Evolutionary conservation across 495 filamentous ascomycete species (phyloP), one percentile per base, ranked within the genome.

Genomic region (Hyaloscypha variabilis): DNA sequence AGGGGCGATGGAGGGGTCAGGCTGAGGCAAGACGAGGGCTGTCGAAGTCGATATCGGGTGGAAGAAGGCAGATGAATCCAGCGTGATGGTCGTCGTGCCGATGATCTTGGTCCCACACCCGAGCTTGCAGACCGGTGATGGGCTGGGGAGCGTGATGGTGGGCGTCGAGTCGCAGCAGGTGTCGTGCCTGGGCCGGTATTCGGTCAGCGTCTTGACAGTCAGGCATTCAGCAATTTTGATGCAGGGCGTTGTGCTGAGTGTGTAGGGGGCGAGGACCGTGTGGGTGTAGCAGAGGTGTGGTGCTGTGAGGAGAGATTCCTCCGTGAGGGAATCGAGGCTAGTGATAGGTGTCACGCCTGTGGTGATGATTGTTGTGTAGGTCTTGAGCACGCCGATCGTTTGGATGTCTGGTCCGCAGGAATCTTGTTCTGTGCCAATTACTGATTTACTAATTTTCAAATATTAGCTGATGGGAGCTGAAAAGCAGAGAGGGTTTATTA

Each of bases 171-270:
- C 5, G 52, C 52, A 63, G 24, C 50, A 63, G 21, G 11, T 6
- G 24, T 55, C 50, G 28, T 19, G 11, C 24, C 2, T 0, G 11
- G 50, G 61, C 6, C 6, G 17, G 23, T 36, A 29, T 17, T 58
- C 24, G 6, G 30, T 57, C 14, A 11, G 17, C 13, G 62, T 56
- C 14, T 11, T 23, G n/a, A 39, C 1, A 8, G 42, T 6, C 30
- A 63, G 36, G 52, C 61, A 62, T 2, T 62, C 60, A 5, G 24
- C 42, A n/a, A n/a, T n/a, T 1, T 52, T 31, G 34, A 60, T 26
- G 31, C 19, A 8, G 8, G 14, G 51, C 1, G 19, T 25, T 25
- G 5, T 54, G 26, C 25, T 28, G 25, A 17, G 25, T 25, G 26
- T 17, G 51, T 28, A 54, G 6, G 51, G 51, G 6, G 21, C 51